Percentiles rank a stretch among this genome's conserved stretches.
Conservation (phyloP, 1,139 yeast species). For the Casaregolazyma suthepensis region DNA sequence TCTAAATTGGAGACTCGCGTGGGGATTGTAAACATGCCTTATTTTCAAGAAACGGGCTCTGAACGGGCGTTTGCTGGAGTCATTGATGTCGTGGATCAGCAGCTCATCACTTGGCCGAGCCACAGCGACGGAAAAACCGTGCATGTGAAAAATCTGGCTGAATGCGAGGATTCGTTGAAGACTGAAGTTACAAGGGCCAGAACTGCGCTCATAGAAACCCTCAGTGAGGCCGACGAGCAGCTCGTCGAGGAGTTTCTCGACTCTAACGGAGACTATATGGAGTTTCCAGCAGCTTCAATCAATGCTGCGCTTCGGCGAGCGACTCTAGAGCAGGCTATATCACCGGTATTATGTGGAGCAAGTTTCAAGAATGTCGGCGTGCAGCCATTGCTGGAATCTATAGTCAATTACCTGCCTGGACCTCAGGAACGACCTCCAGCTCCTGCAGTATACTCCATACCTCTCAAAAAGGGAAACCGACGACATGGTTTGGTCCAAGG, state of each 20-base stretch:
- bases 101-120: slow-evolving; percentile 55
- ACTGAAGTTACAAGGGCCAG: slow-evolving; percentile 53
- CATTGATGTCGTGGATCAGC: slow-evolving; percentile 67
- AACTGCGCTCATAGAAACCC: slow-evolving; percentile 72
- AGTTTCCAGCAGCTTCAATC: slow-evolving; percentile 44
- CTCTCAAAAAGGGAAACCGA: background rate
- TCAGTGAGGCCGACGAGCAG: slow-evolving; percentile 75
- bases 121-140: slow-evolving; percentile 54
- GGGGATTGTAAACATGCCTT: slow-evolving; percentile 74
- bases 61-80: slow-evolving; percentile 67
- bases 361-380: slow-evolving; percentile 91
- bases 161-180: slow-evolving; percentile 30
- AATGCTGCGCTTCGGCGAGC: slow-evolving; percentile 55
- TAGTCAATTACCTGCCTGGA: slow-evolving; percentile 71
- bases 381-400: slow-evolving; percentile 85
- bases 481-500: slow-evolving; percentile 1
- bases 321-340: slow-evolving; percentile 51
- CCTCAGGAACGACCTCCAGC: slow-evolving; percentile 65
- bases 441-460: slow-evolving; percentile 30
- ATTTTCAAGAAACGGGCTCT: slow-evolving; percentile 40
- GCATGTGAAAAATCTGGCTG: slow-evolving; percentile 41
- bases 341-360: slow-evolving; percentile 90
- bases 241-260: slow-evolving; percentile 67
- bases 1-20: slow-evolving; percentile 69
- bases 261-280: slow-evolving; percentile 57